Evolutionary conservation across 2,329 filamentous ascomycete genomes (phyloP).

Genomic region (Coleophoma crateriformis): DNA sequence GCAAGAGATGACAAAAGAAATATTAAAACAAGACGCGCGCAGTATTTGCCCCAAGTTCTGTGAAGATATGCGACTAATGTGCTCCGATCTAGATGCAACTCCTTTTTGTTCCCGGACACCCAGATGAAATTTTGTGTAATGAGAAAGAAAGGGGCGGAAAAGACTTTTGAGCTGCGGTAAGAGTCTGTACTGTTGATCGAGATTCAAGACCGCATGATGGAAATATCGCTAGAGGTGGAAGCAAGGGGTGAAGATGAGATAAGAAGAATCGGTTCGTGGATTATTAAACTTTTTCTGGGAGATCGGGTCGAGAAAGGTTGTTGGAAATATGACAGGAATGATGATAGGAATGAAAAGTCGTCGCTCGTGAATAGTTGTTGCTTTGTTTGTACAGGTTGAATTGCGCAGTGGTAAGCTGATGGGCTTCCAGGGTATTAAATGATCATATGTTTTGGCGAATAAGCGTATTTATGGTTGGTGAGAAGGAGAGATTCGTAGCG

Average conservation of each 20-base stretch:
- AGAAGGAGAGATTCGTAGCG: conserved; percentile 3
- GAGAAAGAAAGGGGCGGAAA: not conserved
- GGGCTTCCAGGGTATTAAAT: not conserved
- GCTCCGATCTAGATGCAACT: conserved; percentile 8
- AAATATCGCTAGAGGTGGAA: not conserved
- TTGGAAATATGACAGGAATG: not conserved
- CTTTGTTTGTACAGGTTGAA: not conserved
- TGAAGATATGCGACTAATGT: not conserved
- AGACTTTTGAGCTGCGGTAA: not conserved
- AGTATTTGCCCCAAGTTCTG: too few species aligned
- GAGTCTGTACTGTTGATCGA: conserved; percentile 19
- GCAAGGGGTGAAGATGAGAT: not conserved
- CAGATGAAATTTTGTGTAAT: not conserved
- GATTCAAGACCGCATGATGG: conserved; percentile 11
- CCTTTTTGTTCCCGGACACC: not conserved
- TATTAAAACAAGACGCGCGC: not conserved
- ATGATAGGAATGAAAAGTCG: conserved; percentile 1
- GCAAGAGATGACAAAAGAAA: not conserved
- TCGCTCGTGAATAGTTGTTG: not conserved
- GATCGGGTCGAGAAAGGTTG: not conserved
- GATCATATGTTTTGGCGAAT: not conserved
- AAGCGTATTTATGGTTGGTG: not conserved
- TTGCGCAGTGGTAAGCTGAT: not conserved
- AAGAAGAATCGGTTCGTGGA: not conserved
- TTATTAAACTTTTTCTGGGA: conserved; percentile 8